A percentile compares a stretch with the other conserved stretches of the same genome.
These are phyloP conservation scores for Vitis rupestris DNA, from an alignment of 164 flowering plant genomes.

Conservation along the genomic window DNA sequence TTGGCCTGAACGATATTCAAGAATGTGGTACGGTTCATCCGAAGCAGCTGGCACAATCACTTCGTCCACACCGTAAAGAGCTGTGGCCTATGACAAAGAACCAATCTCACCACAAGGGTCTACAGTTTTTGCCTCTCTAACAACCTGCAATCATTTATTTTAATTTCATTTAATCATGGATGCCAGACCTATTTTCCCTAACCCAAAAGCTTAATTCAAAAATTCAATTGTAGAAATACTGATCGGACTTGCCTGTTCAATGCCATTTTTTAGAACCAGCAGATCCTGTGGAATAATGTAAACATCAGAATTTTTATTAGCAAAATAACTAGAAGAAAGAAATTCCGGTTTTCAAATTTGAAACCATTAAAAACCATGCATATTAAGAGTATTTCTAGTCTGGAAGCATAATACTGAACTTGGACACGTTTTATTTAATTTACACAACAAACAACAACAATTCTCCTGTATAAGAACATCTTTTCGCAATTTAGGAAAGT, in stretches of 20 bases:
- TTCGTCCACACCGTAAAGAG: slow-evolving; percentile 85
- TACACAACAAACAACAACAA: neutral
- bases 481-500: too few relatives aligned
- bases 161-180: neutral
- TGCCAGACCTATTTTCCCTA: neutral
- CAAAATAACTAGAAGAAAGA: too few relatives aligned
- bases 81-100: slow-evolving; percentile 92
- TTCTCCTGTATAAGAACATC: too few relatives aligned
- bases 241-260: slow-evolving; percentile 53
- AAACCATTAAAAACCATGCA: too few relatives aligned
- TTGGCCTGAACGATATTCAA: too few relatives aligned
- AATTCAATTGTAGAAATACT: neutral
- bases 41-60: slow-evolving; percentile 73
- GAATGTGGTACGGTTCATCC: slow-evolving; percentile 67
- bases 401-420: neutral
- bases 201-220: neutral
- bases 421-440: neutral
- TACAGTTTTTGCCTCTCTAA: slow-evolving; percentile 68
- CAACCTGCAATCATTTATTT: slow-evolving; percentile 41
- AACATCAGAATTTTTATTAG: neutral
- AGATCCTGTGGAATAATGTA: slow-evolving; percentile 62
- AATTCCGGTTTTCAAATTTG: too few relatives aligned
- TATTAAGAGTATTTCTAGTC: too few relatives aligned
- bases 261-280: slow-evolving; percentile 55
- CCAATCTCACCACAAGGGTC: slow-evolving; percentile 90